phyloP scores from a whole-genome alignment of 164 flowering plant species.

The grape (Vitis vinifera) region DNA sequence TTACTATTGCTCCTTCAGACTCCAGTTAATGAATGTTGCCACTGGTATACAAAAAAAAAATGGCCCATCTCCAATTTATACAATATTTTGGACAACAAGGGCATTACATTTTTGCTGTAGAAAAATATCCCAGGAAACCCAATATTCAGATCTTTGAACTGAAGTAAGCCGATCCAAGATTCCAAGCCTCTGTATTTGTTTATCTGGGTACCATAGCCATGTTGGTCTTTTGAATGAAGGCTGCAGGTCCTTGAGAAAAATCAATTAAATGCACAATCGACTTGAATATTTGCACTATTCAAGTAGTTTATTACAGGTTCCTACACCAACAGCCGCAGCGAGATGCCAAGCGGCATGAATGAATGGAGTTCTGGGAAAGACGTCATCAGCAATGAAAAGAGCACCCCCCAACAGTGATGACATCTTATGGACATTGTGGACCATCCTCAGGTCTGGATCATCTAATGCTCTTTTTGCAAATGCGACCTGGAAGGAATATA shows the following conservation, averaged over 20 bases:
- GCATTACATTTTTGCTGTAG: background rate
- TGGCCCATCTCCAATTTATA: background rate
- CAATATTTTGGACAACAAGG: too few relatives aligned
- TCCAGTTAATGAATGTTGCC: background rate
- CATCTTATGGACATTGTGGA: conserved; percentile 79
- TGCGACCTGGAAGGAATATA: conserved; percentile 52
- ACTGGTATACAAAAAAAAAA: background rate
- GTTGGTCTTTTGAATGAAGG: background rate
- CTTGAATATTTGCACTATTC: conserved; percentile 32
- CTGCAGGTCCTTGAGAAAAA: background rate
- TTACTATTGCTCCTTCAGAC: background rate
- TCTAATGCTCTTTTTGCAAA: conserved; percentile 81
- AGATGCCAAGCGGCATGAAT: conserved; percentile 98
- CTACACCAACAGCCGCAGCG: conserved; percentile 93
- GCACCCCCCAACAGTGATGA: conserved; percentile 81
- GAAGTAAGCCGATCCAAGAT: background rate
- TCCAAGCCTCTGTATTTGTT: background rate
- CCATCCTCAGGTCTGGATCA: conserved; percentile 74
- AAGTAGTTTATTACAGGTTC: conserved; percentile 93
- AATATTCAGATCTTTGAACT: background rate
- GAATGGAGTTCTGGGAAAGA: conserved; percentile 75
- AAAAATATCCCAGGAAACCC: background rate
- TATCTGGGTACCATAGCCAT: background rate
- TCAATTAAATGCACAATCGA: background rate
- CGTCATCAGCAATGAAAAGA: conserved; percentile 86